A percentile compares a stretch with the other conserved stretches of the same genome.
Evolutionary conservation across 2,329 filamentous ascomycete genomes (phyloP).

Genomic region (Ploettnerulaceae sp.): DNA sequence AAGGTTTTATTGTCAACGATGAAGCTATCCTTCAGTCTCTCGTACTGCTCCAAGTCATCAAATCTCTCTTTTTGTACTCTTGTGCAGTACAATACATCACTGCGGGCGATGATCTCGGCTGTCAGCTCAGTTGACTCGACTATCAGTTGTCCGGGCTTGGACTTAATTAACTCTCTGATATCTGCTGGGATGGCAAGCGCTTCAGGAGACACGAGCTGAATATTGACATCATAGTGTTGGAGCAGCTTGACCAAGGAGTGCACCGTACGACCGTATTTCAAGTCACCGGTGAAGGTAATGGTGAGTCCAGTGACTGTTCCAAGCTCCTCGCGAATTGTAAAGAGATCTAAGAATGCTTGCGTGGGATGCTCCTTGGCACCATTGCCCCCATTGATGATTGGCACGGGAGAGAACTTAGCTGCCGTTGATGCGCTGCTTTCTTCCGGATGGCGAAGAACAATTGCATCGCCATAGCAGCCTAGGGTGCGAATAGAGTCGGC

Average conservation of each 20-base stretch:
- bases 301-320: conserved; percentile 93
- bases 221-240: conserved; percentile 88
- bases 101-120: conserved; percentile 76
- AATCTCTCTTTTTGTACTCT: conserved; percentile 96
- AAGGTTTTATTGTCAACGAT: conserved; percentile 86
- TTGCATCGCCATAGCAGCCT: conserved; percentile 88
- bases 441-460: conserved; percentile 91
- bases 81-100: conserved; percentile 95
- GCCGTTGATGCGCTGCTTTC: conserved; percentile 76
- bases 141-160: conserved; percentile 68
- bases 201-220: conserved; percentile 85
- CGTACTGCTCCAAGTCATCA: conserved; percentile 72
- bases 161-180: conserved; percentile 66
- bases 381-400: conserved; percentile 96
- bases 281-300: conserved; percentile 92
- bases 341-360: conserved; percentile 94
- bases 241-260: conserved; percentile 94
- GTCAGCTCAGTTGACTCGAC: conserved; percentile 74
- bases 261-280: conserved; percentile 88
- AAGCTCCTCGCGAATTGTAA: conserved; percentile 96
- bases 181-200: conserved; percentile 71
- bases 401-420: conserved; percentile 81
- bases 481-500: conserved; percentile 92
- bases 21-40: conserved; percentile 82
- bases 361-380: conserved; percentile 95